Conservation (phyloP, 164 flowering plant species). For the Malania oleifera region DNA sequence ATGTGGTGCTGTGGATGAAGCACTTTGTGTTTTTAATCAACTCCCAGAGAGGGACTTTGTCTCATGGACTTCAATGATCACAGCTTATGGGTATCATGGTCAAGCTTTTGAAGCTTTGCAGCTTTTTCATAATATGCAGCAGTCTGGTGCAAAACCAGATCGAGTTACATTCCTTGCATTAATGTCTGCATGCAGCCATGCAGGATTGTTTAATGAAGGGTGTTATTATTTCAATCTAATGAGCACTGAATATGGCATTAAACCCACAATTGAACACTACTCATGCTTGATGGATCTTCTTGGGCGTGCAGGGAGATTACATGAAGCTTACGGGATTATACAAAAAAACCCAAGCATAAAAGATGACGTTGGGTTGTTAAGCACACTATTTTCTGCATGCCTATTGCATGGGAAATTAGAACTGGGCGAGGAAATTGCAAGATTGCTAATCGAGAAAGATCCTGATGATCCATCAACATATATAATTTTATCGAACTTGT, state of each 20-base stretch:
- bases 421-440: conserved; percentile 52
- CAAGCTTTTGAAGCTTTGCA: conserved; percentile 49
- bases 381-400: conserved; percentile 64
- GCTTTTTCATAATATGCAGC: conserved; percentile 48
- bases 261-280: conserved; percentile 53
- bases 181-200: conserved; percentile 70
- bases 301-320: conserved; percentile 63
- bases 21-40: conserved; percentile 35
- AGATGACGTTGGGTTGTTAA: conserved; percentile 41
- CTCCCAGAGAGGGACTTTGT: conserved; percentile 48
- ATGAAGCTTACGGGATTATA: conserved; percentile 56
- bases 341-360: conserved; percentile 21
- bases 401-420: conserved; percentile 38
- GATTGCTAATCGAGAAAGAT: conserved; percentile 43
- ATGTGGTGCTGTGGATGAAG: conserved; percentile 72
- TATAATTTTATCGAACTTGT: conserved; percentile 51
- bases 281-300: conserved; percentile 68
- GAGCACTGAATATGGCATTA: conserved; percentile 33
- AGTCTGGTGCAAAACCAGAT: conserved; percentile 41
- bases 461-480: conserved; percentile 49
- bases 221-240: conserved; percentile 43
- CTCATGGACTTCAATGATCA: conserved; percentile 84
- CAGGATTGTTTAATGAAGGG: conserved; percentile 67
- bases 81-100: conserved; percentile 75
- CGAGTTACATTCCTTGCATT: conserved; percentile 58